Evolutionary conservation across 2,329 filamentous ascomycete genomes (phyloP).

Genomic region (Aspergillus ruber): DNA sequence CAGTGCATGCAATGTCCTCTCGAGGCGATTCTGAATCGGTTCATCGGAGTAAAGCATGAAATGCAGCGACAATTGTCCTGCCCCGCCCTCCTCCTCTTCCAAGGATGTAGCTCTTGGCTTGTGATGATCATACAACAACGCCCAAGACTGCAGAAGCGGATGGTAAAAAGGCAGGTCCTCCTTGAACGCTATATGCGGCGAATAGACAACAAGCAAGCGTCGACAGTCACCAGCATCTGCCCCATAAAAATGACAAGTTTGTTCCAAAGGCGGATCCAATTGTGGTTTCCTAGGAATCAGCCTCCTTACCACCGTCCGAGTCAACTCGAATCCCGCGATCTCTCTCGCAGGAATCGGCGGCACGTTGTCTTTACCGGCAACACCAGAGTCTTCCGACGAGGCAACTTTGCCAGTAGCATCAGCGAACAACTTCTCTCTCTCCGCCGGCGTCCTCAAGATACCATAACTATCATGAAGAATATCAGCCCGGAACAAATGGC

Average conservation of each 20-base stretch:
- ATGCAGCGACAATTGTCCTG: slow-evolving; percentile 45
- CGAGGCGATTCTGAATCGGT: slow-evolving; percentile 31
- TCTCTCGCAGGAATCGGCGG: slow-evolving; percentile 14
- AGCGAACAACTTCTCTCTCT: slow-evolving; percentile 22
- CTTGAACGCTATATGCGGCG: slow-evolving; percentile 61
- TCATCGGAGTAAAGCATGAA: slow-evolving; percentile 43
- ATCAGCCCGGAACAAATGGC: slow-evolving; percentile 55
- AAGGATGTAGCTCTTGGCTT: slow-evolving; percentile 9
- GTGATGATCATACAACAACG: slow-evolving; percentile 60
- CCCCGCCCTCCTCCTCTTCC: slow-evolving; percentile 20
- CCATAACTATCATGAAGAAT: slow-evolving; percentile 51
- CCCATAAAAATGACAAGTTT: slow-evolving; percentile 71
- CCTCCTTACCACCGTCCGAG: slow-evolving; percentile 64
- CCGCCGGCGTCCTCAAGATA: slow-evolving; percentile 23
- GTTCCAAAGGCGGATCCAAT: slow-evolving; percentile 67
- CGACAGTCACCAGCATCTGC: slow-evolving; percentile 16
- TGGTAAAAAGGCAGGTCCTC: slow-evolving; percentile 80
- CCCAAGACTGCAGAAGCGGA: slow-evolving; percentile 66
- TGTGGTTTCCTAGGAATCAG: slow-evolving; percentile 76
- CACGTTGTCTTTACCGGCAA: slow-evolving; percentile 4
- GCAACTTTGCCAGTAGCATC: neutral
- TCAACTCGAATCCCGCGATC: slow-evolving; percentile 35
- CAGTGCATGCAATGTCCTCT: slow-evolving; percentile 33
- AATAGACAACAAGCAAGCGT: slow-evolving; percentile 60
- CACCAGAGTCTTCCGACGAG: slow-evolving; percentile 2